phyloP scores from a whole-genome alignment of 2,329 filamentous ascomycete genomes.

The Hymenoscyphus fraxineus region DNA sequence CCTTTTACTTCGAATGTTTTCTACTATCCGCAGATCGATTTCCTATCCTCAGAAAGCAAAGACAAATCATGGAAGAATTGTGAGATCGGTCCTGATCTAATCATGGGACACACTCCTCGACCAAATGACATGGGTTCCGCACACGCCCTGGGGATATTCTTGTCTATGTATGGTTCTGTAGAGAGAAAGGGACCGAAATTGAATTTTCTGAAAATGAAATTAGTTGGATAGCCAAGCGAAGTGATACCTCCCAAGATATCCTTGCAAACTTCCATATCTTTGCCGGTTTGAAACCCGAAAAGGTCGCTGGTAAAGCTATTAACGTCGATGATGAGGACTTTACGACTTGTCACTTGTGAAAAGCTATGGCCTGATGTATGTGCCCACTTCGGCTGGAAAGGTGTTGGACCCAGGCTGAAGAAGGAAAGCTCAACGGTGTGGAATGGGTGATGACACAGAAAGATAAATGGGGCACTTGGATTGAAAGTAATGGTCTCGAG shows the following conservation, averaged over 20 bases:
- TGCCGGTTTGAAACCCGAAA: background rate
- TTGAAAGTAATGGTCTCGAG: background rate
- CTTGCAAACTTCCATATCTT: background rate
- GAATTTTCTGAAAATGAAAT: background rate
- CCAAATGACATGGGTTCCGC: background rate
- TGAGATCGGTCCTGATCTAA: background rate
- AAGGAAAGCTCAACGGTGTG: background rate
- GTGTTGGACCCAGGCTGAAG: background rate
- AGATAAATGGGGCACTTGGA: background rate
- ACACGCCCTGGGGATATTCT: background rate
- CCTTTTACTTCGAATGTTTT: background rate
- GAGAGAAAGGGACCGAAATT: background rate
- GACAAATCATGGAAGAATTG: background rate
- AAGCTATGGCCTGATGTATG: background rate
- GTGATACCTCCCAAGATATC: background rate
- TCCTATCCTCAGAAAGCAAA: background rate
- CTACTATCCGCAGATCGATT: background rate
- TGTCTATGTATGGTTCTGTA: background rate
- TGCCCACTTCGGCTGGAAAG: background rate
- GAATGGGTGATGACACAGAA: background rate
- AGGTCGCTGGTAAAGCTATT: background rate
- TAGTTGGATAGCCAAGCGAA: background rate
- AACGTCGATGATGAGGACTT: background rate
- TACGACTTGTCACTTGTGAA: background rate
- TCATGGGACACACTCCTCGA: background rate